These are phyloP conservation scores for Sclerotinia minor DNA, from an alignment of 2,329 filamentous ascomycete species.

Conservation along the genomic window DNA sequence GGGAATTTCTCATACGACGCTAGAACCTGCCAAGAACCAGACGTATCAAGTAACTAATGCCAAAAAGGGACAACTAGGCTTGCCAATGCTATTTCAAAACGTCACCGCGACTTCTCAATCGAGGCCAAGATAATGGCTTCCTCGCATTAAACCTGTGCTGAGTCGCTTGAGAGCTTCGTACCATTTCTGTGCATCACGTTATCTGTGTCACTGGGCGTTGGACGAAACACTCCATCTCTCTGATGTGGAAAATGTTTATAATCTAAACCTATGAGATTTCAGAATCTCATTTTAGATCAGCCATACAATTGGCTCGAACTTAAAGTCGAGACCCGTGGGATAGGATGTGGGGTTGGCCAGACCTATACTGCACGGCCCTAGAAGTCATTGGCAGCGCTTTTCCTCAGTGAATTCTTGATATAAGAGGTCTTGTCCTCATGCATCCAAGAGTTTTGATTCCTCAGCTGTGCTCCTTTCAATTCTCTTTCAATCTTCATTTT, in stretches of 20 bases:
- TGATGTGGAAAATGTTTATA: not conserved
- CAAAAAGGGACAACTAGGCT: constrained; percentile 11
- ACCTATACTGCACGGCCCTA: constrained; percentile 16
- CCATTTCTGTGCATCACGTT: constrained; percentile 3
- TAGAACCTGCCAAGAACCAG: constrained; percentile 18
- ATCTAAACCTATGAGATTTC: not conserved
- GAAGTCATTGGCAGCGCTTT: constrained; percentile 12
- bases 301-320: not conserved
- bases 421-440: constrained; percentile 25
- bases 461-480: constrained; percentile 22
- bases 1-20: constrained; percentile 6
- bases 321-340: constrained; percentile 1
- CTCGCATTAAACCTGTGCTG: constrained; percentile 11
- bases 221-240: constrained; percentile 8
- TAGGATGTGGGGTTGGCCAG: constrained; percentile 2
- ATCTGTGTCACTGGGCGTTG: constrained; percentile 23
- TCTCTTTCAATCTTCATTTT: constrained; percentile 16
- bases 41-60: constrained; percentile 13
- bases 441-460: constrained; percentile 23
- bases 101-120: not conserved
- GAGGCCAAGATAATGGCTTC: constrained; percentile 18
- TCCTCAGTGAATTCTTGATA: constrained; percentile 15
- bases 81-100: constrained; percentile 16
- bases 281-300: not conserved
- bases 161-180: not conserved